Percentiles rank a stretch among this genome's conserved stretches.
These are phyloP conservation scores for Blastomyces parvus DNA, from an alignment of 2,329 filamentous ascomycete genomes.

Conservation along the genomic window DNA sequence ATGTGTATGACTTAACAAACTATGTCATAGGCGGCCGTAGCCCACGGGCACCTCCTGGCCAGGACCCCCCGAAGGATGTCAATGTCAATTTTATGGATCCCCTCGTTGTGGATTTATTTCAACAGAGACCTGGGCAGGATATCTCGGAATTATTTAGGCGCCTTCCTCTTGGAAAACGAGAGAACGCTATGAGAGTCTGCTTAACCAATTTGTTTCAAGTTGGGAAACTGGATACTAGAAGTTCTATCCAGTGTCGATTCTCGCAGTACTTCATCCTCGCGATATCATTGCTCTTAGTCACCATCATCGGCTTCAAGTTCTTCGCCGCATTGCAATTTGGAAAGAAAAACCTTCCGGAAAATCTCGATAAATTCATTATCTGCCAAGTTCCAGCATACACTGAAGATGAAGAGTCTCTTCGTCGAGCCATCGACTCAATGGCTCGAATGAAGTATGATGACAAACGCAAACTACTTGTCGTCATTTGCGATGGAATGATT, in stretches of 20 bases:
- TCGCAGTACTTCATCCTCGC: conserved; percentile 81
- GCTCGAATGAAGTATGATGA: conserved; percentile 96
- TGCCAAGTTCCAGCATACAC: conserved; percentile 97
- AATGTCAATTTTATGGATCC: conserved; percentile 73
- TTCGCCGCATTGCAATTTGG: conserved; percentile 91
- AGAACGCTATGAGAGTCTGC: conserved; percentile 63
- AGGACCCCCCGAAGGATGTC: conserved; percentile 39
- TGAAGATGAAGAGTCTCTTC: conserved; percentile 93
- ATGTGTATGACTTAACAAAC: conserved; percentile 80
- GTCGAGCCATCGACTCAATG: conserved; percentile 92
- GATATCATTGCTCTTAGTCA: conserved; percentile 68
- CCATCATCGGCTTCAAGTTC: conserved; percentile 91
- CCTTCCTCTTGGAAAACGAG: conserved; percentile 47
- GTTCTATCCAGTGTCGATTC: conserved; percentile 75
- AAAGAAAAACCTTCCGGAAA: conserved; percentile 82
- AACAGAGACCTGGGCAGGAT: conserved; percentile 64
- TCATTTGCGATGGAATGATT: conserved; percentile 98
- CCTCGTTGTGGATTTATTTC: conserved; percentile 66
- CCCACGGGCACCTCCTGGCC: conserved; percentile 48
- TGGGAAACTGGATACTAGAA: conserved; percentile 82
- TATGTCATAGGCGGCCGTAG: conserved; percentile 69
- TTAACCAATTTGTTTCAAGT: conserved; percentile 93
- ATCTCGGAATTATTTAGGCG: conserved; percentile 74
- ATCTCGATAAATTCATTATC: conserved; percentile 96
- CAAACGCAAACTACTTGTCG: conserved; percentile 87